Conservation (phyloP, 1,284 basidiomycete species). For the Fistulina hepatica region DNA sequence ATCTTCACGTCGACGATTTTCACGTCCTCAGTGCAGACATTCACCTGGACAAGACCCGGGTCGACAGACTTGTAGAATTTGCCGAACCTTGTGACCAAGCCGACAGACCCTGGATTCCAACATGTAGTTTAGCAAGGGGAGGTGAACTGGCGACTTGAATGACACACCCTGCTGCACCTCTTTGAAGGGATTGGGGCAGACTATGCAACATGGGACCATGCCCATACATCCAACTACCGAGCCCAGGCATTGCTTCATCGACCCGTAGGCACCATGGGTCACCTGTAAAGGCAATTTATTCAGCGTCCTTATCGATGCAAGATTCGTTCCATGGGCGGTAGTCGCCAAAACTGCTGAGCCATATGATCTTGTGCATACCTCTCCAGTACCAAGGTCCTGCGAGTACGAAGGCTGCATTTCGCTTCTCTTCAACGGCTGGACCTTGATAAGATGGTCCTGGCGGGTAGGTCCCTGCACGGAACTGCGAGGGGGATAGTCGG, state of each 20-base stretch:
- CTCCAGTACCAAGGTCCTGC: constrained; percentile 73
- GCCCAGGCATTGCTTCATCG: constrained; percentile 63
- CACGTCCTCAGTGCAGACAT: constrained; percentile 84
- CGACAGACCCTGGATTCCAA: constrained; percentile 58
- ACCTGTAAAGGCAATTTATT: constrained; percentile 26
- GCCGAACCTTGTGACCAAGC: constrained; percentile 85
- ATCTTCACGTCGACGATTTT: constrained; percentile 90
- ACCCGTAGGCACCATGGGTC: constrained; percentile 80
- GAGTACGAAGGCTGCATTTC: constrained; percentile 92
- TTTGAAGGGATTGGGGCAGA: constrained; percentile 69
- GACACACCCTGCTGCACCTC: constrained; percentile 68
- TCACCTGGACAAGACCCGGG: constrained; percentile 86
- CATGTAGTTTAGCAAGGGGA: not conserved
- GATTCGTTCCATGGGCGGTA: not conserved
- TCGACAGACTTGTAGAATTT: constrained; percentile 94
- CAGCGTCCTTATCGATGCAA: not conserved
- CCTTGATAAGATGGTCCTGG: constrained; percentile 40
- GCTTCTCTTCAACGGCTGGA: constrained; percentile 70
- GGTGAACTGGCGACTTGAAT: constrained; percentile 8
- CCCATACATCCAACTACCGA: constrained; percentile 53
- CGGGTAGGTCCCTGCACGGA: constrained; percentile 5
- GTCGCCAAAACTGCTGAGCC: constrained; percentile 1
- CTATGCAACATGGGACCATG: constrained; percentile 84
- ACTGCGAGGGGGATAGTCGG: constrained; percentile 8
- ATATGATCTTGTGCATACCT: constrained; percentile 24